Conservation (phyloP, 2,329 filamentous ascomycete genomes). For the Xylogone sp. region DNA sequence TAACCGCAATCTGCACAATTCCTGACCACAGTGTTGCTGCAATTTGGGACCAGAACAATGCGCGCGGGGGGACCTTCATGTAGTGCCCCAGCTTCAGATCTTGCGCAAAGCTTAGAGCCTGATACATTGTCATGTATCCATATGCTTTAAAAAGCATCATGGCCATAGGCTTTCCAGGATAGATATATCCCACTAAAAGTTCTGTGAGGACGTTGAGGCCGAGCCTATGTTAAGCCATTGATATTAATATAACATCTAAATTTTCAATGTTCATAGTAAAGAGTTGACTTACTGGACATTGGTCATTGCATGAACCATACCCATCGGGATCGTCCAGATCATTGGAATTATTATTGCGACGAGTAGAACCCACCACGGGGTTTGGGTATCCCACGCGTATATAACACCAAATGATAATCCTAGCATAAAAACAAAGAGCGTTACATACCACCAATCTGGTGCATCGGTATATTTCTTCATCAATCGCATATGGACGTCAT, state of each 20-base stretch:
- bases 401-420: no score
- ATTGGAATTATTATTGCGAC: no score
- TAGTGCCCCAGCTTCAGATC: conserved; percentile 60
- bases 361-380: no score
- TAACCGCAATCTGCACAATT: conserved; percentile 44
- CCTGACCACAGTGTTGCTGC: conserved; percentile 43
- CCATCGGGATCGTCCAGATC: conserved; percentile 7
- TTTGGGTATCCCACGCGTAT: no score
- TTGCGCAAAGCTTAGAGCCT: conserved; percentile 5
- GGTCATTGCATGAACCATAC: conserved; percentile 63
- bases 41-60: conserved; percentile 46
- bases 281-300: no score
- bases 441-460: conserved; percentile 53
- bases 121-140: conserved; percentile 60
- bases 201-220: conserved; percentile 69
- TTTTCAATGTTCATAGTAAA: no score
- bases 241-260: no score
- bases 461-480: conserved; percentile 51
- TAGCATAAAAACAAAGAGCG: conserved; percentile 58
- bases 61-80: conserved; percentile 58
- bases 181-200: conserved; percentile 68
- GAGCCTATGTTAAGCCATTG: no score
- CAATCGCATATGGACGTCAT: conserved; percentile 48
- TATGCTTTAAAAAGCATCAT: conserved; percentile 78
- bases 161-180: conserved; percentile 58